phyloP scores from a whole-genome alignment of 345 rosid genomes.

The Ricinus communis region DNA sequence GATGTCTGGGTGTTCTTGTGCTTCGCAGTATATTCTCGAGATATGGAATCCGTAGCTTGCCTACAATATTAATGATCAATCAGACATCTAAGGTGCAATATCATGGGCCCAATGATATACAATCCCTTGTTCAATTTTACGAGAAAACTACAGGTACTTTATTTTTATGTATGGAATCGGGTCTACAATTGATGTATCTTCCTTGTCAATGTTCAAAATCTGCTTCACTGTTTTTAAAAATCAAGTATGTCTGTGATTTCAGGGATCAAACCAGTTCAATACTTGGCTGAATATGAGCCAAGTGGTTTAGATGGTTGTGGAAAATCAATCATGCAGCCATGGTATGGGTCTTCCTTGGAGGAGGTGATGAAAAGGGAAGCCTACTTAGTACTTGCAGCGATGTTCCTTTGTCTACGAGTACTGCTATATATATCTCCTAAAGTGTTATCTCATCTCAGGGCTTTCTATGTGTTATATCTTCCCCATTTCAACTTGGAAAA shows the following conservation, averaged over 20 bases:
- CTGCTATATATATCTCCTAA: constrained; percentile 46
- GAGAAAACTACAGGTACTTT: constrained; percentile 61
- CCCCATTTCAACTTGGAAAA: constrained; percentile 77
- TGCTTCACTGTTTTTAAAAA: background rate
- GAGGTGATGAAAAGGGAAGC: constrained; percentile 56
- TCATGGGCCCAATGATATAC: constrained; percentile 61
- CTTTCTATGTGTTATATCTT: constrained; percentile 51
- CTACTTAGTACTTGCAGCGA: constrained; percentile 47
- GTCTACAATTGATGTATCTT: background rate
- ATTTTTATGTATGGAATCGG: background rate
- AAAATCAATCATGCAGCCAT: constrained; percentile 33
- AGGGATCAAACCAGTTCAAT: constrained; percentile 66
- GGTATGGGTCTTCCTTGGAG: constrained; percentile 35
- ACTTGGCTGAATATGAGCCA: constrained; percentile 41
- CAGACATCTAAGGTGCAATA: constrained; percentile 56
- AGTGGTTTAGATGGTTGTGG: constrained; percentile 15
- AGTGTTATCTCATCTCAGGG: constrained; percentile 50
- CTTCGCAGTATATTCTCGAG: constrained; percentile 68
- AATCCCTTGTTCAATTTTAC: constrained; percentile 63
- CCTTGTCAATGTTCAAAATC: background rate
- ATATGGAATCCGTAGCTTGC: constrained; percentile 85
- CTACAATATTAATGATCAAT: constrained; percentile 65
- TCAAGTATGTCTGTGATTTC: constrained; percentile 14
- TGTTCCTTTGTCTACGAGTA: constrained; percentile 56
- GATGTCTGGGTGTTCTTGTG: constrained; percentile 11